These are phyloP conservation scores for Fusarium virguliforme DNA, from an alignment of 2,329 filamentous ascomycete species.

Conservation along the genomic window DNA sequence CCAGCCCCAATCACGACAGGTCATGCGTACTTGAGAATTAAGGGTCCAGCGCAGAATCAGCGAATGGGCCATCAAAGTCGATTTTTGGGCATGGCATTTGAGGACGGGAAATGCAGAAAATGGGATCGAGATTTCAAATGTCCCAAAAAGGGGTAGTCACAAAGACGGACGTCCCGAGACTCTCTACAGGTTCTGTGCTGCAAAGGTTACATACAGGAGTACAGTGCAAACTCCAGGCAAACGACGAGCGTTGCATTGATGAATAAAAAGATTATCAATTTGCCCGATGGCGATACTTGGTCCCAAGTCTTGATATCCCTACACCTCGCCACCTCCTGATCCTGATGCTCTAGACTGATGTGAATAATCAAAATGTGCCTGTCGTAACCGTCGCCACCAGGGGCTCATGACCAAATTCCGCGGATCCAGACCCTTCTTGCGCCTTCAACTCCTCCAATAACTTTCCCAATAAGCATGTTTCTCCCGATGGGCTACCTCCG, in stretches of 20 bases:
- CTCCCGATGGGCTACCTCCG: not conserved
- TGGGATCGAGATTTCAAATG: slow-evolving; percentile 5
- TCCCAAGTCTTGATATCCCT: slow-evolving; percentile 3
- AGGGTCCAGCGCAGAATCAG: slow-evolving; percentile 19
- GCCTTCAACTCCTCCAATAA: not conserved
- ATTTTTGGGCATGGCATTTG: slow-evolving; percentile 23
- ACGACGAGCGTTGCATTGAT: not conserved
- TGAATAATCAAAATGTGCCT: slow-evolving; percentile 8
- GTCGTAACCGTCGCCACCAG: not conserved
- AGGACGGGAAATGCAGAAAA: slow-evolving; percentile 4
- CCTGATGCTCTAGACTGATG: slow-evolving; percentile 2
- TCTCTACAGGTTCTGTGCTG: not conserved
- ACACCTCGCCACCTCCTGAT: slow-evolving; percentile 6
- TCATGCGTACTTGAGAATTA: not conserved
- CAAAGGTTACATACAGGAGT: not conserved
- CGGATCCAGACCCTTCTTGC: slow-evolving; percentile 9
- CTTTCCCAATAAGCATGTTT: slow-evolving; percentile 3
- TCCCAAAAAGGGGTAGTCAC: not conserved
- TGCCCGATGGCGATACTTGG: slow-evolving; percentile 4
- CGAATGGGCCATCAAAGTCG: slow-evolving; percentile 15
- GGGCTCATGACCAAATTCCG: slow-evolving; percentile 4
- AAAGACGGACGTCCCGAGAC: not conserved
- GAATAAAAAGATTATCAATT: slow-evolving; percentile 14
- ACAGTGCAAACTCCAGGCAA: not conserved
- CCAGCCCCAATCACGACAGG: slow-evolving; percentile 20